Percentiles rank a stretch among this genome's conserved stretches.
phyloP scores from a whole-genome alignment of 306 rosid species.

The Clitoria ternatea region DNA sequence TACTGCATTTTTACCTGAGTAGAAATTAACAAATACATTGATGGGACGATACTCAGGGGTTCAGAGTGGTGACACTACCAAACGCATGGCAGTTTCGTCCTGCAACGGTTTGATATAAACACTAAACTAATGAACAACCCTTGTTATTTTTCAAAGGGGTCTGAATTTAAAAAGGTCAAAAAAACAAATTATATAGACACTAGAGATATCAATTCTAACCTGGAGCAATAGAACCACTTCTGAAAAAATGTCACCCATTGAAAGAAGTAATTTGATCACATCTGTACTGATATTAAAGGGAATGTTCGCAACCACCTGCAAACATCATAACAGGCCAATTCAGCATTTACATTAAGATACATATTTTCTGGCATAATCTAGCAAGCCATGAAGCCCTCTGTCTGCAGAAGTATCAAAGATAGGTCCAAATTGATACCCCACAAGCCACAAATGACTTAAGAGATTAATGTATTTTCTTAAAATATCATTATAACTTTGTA shows the following conservation, averaged over 20 bases:
- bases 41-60: conserved; percentile 82
- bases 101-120: conserved; percentile 31
- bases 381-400: background rate
- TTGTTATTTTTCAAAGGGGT: background rate
- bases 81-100: conserved; percentile 88
- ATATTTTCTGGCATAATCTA: conserved; percentile 6
- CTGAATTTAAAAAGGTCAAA: background rate
- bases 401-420: background rate
- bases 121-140: background rate
- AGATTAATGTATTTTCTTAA: background rate
- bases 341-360: conserved; percentile 3
- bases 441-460: background rate
- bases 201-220: conserved; percentile 40
- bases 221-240: conserved; percentile 82
- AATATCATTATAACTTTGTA: background rate
- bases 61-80: conserved; percentile 60
- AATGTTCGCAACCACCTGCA: conserved; percentile 85
- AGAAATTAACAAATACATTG: conserved; percentile 73
- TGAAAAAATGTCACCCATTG: conserved; percentile 88
- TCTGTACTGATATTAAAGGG: conserved; percentile 85
- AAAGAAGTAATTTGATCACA: conserved; percentile 80
- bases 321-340: conserved; percentile 13
- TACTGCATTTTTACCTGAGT: conserved; percentile 57
- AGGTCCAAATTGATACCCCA: background rate
- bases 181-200: background rate